A percentile compares a stretch with the other conserved stretches of the same genome.
These are phyloP conservation scores for Colletotrichum sp. DNA, from an alignment of 2,329 filamentous ascomycete species.

Conservation along the genomic window DNA sequence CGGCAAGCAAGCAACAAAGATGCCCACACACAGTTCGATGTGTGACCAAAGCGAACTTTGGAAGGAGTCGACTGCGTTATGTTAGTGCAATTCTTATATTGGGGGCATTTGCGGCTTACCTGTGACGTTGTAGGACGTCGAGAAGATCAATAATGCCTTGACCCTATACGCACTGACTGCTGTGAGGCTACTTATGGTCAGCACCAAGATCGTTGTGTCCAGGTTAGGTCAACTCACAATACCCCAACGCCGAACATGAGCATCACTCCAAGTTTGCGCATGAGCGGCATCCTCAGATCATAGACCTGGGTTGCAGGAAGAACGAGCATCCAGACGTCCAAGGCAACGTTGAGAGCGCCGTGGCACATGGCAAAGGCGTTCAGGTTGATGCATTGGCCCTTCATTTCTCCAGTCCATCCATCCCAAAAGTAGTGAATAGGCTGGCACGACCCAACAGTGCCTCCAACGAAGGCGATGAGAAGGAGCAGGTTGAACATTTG, in stretches of 20 bases:
- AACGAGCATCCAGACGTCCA: conserved; percentile 46
- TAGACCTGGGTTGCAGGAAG: conserved; percentile 43
- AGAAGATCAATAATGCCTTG: background rate
- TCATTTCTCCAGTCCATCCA: conserved; percentile 27
- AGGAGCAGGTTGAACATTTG: background rate
- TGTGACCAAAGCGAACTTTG: background rate
- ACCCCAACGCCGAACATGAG: conserved; percentile 41
- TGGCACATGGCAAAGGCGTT: conserved; percentile 41
- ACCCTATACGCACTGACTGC: conserved; percentile 13
- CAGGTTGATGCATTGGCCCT: conserved; percentile 39
- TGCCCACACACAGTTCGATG: conserved; percentile 1
- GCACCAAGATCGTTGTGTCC: too few species aligned
- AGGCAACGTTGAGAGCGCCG: conserved; percentile 46
- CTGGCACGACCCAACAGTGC: conserved; percentile 41
- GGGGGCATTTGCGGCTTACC: background rate
- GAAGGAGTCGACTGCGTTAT: background rate
- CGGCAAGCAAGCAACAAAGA: conserved; percentile 11
- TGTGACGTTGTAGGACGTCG: conserved; percentile 12
- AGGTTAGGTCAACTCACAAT: conserved; percentile 1
- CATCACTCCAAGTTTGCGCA: conserved; percentile 39
- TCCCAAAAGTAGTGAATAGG: conserved; percentile 51
- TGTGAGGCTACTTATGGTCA: background rate
- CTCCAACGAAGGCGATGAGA: conserved; percentile 32
- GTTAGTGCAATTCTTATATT: background rate
- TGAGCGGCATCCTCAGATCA: conserved; percentile 32